Conservation (phyloP, 306 rosid species). For the Phaseolus lunatus region DNA sequence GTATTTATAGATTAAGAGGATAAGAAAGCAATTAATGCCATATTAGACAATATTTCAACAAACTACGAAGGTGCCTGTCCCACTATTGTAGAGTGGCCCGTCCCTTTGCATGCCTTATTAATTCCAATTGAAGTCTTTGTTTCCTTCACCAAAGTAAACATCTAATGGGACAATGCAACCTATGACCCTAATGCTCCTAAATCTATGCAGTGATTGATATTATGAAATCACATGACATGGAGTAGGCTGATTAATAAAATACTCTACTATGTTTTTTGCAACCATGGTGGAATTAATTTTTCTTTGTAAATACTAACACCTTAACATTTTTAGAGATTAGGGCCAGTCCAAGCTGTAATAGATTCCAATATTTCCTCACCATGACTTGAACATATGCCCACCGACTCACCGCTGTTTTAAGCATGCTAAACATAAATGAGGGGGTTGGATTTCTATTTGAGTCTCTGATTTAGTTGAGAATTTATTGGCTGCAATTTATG, state of each 20-base stretch:
- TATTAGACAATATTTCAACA: constrained; percentile 24
- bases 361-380: neutral
- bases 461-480: constrained; percentile 1
- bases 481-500: constrained; percentile 24
- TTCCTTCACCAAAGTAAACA: neutral
- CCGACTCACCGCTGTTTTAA: constrained; percentile 38
- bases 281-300: neutral
- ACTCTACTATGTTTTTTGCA: neutral
- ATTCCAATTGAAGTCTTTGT: constrained; percentile 12
- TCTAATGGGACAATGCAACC: constrained; percentile 9
- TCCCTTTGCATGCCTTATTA: constrained; percentile 42
- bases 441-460: constrained; percentile 1
- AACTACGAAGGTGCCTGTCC: neutral
- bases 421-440: constrained; percentile 26
- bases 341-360: neutral
- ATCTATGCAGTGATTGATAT: neutral
- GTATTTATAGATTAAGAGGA: constrained; percentile 44
- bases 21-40: constrained; percentile 7
- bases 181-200: neutral
- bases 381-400: neutral
- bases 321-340: neutral
- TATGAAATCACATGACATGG: constrained; percentile 3
- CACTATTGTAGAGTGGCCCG: constrained; percentile 3
- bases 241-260: neutral
- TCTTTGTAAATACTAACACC: neutral